Conservation (phyloP, 352 stramenopile genomes). For the Hyaloperonospora arabidopsidis region DNA sequence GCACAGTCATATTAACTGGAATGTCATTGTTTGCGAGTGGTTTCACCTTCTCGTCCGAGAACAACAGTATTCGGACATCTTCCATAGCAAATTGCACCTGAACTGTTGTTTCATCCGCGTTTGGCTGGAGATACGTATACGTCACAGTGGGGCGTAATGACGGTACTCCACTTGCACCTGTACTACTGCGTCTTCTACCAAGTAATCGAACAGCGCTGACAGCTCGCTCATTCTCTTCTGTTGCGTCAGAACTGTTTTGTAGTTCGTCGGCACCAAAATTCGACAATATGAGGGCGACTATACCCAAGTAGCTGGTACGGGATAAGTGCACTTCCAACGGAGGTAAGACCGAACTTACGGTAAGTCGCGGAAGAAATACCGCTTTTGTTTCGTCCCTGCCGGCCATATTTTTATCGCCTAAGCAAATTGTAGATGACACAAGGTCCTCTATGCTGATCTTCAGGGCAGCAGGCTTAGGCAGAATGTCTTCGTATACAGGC, state of each 20-base stretch:
- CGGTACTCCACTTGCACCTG: constrained; percentile 9
- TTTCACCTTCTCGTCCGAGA: constrained; percentile 20
- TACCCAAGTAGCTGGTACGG: constrained; percentile 48
- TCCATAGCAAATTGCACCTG: constrained; percentile 55
- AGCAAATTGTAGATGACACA: constrained; percentile 36
- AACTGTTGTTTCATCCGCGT: constrained; percentile 66
- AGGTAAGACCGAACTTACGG: constrained; percentile 38
- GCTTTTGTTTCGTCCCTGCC: constrained; percentile 8
- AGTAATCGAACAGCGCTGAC: constrained; percentile 3
- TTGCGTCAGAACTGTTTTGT: constrained; percentile 14
- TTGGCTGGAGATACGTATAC: constrained; percentile 63
- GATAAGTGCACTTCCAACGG: constrained; percentile 27
- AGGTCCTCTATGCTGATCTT: constrained; percentile 65
- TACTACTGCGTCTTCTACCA: constrained; percentile 9
- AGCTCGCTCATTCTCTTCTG: constrained; percentile 3
- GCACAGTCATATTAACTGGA: constrained; percentile 10
- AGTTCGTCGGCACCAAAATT: constrained; percentile 72
- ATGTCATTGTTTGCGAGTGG: not conserved
- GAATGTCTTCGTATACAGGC: constrained; percentile 27
- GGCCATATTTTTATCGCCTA: constrained; percentile 24
- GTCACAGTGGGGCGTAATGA: constrained; percentile 52
- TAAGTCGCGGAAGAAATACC: constrained; percentile 53
- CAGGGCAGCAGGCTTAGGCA: constrained; percentile 41
- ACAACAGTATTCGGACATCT: constrained; percentile 39
- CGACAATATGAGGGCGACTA: constrained; percentile 53